These are phyloP conservation scores for Epichloe typhina DNA, from an alignment of 2,329 filamentous ascomycete genomes.

Conservation along the genomic window DNA sequence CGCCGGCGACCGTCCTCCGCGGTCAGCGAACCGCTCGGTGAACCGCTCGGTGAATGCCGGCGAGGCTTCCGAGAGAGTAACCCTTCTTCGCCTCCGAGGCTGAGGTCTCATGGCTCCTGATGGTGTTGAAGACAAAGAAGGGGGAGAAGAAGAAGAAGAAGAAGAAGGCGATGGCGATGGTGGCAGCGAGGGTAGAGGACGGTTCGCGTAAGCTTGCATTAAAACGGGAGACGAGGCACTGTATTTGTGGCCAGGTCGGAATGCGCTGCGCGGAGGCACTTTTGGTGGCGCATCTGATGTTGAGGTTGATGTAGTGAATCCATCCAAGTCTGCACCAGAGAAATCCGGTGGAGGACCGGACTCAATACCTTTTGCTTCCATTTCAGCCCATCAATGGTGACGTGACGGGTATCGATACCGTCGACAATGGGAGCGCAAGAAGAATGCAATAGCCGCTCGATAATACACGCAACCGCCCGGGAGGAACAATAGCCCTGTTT, in stretches of 20 bases:
- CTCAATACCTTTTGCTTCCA: not conserved
- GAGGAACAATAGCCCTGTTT: not conserved
- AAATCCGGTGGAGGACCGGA: not conserved
- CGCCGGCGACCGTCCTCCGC: not conserved
- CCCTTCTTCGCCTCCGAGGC: not conserved
- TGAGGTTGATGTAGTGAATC: not conserved
- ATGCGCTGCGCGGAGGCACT: not conserved
- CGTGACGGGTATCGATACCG: not conserved
- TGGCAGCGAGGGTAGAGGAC: conserved; percentile 11
- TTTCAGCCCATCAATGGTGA: not conserved
- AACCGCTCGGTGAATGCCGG: not conserved
- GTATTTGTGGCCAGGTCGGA: not conserved
- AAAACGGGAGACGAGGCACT: conserved; percentile 5
- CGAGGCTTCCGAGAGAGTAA: not conserved
- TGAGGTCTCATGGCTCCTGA: not conserved
- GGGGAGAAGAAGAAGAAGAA: not conserved
- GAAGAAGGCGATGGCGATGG: not conserved
- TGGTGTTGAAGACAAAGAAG: not conserved
- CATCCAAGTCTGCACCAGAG: not conserved
- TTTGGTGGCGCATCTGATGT: not conserved
- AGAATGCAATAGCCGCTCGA: not conserved
- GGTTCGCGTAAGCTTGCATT: conserved; percentile 9
- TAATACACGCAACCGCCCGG: not conserved
- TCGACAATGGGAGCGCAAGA: not conserved
- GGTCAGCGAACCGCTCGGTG: not conserved